Conservation (phyloP, 257 asterid genomes). For the Apocynum venetum region DNA sequence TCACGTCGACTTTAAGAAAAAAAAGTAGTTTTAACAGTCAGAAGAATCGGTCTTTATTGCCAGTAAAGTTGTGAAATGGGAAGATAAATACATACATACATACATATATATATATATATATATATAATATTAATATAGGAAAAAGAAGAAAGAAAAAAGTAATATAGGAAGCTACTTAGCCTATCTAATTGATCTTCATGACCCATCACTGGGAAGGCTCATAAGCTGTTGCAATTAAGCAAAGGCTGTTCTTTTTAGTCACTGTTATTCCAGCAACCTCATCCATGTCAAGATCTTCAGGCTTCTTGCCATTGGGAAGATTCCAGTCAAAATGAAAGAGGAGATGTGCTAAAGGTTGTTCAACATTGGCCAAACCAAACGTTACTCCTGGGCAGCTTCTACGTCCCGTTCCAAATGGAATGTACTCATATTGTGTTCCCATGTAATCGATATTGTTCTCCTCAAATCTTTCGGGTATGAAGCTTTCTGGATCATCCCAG, state of each 20-base stretch:
- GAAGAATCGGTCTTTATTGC: too few species aligned
- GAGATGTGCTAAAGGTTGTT: background rate
- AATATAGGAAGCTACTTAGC: too few species aligned
- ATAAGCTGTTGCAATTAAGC: background rate
- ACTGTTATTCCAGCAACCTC: background rate
- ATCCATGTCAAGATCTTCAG: background rate
- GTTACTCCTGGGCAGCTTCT: background rate
- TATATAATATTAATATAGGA: too few species aligned
- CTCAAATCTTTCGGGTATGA: background rate
- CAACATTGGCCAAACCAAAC: background rate
- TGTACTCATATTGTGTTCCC: background rate
- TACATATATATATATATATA: too few species aligned
- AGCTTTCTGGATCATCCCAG: background rate
- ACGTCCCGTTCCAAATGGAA: background rate
- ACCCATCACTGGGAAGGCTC: background rate
- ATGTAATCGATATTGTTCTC: background rate
- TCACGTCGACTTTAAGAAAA: too few species aligned
- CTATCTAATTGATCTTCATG: too few species aligned
- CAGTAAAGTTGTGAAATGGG: too few species aligned
- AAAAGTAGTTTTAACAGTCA: too few species aligned
- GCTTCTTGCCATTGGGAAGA: background rate
- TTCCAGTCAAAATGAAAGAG: background rate
- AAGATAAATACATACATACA: too few species aligned
- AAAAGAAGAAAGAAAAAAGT: too few species aligned
- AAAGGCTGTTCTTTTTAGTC: background rate